These are phyloP conservation scores for Trametes versicolor DNA, from an alignment of 1,284 basidiomycete genomes.

Conservation along the genomic window DNA sequence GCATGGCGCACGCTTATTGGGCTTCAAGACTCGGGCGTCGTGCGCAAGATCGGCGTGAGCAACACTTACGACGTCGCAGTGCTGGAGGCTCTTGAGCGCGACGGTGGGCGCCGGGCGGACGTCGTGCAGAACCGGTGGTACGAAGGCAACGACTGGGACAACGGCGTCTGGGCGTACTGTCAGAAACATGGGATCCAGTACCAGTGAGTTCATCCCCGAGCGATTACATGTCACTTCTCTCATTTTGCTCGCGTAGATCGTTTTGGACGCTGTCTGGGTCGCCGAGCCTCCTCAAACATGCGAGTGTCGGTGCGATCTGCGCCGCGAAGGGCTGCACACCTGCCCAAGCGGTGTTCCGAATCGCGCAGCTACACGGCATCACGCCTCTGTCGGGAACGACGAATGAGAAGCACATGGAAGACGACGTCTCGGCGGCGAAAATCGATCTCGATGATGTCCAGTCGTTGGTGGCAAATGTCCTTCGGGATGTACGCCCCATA, in stretches of 20 bases:
- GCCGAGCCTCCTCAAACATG: conserved; percentile 64
- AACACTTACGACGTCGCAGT: conserved; percentile 75
- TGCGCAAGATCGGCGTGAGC: conserved; percentile 76
- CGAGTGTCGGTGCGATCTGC: conserved; percentile 57
- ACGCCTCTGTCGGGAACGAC: conserved; percentile 77
- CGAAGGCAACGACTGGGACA: conserved; percentile 82
- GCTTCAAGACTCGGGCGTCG: conserved; percentile 69
- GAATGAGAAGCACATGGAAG: conserved; percentile 68
- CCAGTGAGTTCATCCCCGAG: conserved; percentile 59
- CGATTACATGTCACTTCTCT: not conserved
- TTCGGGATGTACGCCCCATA: too few species aligned
- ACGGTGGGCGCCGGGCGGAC: conserved; percentile 60
- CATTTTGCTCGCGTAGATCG: conserved; percentile 60
- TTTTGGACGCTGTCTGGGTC: conserved; percentile 90
- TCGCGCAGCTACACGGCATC: conserved; percentile 70
- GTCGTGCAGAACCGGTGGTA: conserved; percentile 88
- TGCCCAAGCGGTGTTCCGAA: conserved; percentile 72
- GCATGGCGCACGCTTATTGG: conserved; percentile 72
- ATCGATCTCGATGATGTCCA: conserved; percentile 47
- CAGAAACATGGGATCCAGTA: conserved; percentile 69
- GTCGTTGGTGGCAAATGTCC: not conserved
- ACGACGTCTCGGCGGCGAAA: conserved; percentile 49
- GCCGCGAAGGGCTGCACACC: conserved; percentile 60
- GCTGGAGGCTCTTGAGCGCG: conserved; percentile 61
- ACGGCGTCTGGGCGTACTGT: conserved; percentile 62